phyloP scores from a whole-genome alignment of 441 rosid genomes.

The Corymbia calophylla region DNA sequence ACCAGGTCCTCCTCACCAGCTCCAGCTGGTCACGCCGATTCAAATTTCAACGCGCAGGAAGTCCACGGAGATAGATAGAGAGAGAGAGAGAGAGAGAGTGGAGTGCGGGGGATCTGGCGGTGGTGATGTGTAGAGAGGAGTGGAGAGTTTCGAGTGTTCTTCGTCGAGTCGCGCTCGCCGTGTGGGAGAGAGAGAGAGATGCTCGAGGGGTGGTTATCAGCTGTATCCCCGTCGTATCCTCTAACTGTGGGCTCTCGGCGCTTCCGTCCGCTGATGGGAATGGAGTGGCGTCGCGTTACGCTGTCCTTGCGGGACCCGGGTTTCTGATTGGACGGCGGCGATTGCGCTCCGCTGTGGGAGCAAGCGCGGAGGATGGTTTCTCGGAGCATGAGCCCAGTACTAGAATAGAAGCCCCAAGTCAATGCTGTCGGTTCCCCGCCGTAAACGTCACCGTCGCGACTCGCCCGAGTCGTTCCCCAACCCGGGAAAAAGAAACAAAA shows the following conservation, averaged over 20 bases:
- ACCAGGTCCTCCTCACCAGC: neutral
- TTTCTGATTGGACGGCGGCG: neutral
- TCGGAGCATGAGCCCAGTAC: neutral
- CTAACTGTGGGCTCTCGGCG: neutral
- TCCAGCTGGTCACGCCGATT: neutral
- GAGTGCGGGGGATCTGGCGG: neutral
- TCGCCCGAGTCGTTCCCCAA: neutral
- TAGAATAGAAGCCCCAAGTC: neutral
- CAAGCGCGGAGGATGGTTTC: neutral
- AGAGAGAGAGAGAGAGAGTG: conserved; percentile 9
- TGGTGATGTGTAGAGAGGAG: neutral
- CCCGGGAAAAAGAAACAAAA: neutral
- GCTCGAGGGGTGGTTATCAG: neutral
- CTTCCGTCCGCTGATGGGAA: neutral
- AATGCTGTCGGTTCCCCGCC: neutral
- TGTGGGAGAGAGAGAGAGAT: neutral
- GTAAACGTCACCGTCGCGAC: neutral
- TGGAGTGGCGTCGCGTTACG: no score
- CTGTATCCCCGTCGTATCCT: neutral
- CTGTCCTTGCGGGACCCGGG: neutral
- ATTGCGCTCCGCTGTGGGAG: neutral
- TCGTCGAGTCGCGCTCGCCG: neutral
- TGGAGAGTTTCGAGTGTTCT: neutral
- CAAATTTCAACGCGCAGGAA: neutral
- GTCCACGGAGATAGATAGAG: neutral